Conservation (phyloP, 345 rosid genomes). For the Anacardium occidentale region DNA sequence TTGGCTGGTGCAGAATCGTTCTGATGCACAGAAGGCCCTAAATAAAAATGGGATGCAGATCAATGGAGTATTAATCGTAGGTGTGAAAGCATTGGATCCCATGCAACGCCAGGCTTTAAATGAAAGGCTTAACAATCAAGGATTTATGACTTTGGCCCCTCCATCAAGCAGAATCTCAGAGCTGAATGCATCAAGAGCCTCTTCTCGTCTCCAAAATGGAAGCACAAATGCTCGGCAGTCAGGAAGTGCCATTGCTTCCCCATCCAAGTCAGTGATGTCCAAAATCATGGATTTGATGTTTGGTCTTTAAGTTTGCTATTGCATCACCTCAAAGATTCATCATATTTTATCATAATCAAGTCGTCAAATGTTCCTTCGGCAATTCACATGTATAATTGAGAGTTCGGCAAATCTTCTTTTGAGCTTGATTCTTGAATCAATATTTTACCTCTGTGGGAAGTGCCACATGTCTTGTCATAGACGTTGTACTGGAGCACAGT, state of each 20-base stretch:
- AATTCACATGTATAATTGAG: conserved; percentile 18
- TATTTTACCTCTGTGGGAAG: conserved; percentile 1
- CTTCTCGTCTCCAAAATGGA: conserved; percentile 62
- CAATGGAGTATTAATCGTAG: conserved; percentile 73
- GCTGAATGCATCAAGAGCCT: conserved; percentile 35
- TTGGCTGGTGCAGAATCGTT: conserved; percentile 55
- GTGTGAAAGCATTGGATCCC: conserved; percentile 91
- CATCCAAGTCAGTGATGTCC: conserved; percentile 73
- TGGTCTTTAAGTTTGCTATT: conserved; percentile 43
- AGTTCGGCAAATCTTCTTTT: conserved; percentile 1
- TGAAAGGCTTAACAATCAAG: conserved; percentile 72
- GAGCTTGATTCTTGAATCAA: background rate
- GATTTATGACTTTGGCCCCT: conserved; percentile 78
- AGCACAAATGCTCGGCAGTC: conserved; percentile 51
- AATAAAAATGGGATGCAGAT: conserved; percentile 85
- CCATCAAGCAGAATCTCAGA: conserved; percentile 50
- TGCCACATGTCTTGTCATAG: background rate
- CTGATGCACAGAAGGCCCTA: conserved; percentile 92
- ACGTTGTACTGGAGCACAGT: conserved; percentile 5
- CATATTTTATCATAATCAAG: background rate
- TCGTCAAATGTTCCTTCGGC: conserved; percentile 1
- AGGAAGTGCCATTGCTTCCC: conserved; percentile 76
- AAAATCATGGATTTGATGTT: conserved; percentile 82
- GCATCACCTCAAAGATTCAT: background rate
- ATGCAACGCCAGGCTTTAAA: conserved; percentile 70